phyloP scores from a whole-genome alignment of 2,329 filamentous ascomycete species.

The Penicillium sp. region DNA sequence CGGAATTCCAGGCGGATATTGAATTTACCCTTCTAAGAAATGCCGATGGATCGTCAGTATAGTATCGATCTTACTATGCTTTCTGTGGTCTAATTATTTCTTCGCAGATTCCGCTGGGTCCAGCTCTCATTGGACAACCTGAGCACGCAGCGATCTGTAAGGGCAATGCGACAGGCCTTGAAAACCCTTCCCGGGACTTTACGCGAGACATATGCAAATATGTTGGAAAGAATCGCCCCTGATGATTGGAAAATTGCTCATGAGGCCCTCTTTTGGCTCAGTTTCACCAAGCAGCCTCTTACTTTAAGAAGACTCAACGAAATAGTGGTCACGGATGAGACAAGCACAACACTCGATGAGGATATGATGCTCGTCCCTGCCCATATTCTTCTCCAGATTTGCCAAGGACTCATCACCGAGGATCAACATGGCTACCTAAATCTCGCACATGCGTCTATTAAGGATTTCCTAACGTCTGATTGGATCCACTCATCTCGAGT shows the following conservation, averaged over 20 bases:
- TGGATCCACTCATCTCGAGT: constrained; percentile 21
- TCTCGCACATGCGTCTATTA: constrained; percentile 21
- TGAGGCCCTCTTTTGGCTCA: constrained; percentile 22
- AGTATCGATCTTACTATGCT: background rate
- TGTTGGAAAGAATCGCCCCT: constrained; percentile 13
- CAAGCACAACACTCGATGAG: constrained; percentile 12
- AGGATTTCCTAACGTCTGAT: constrained; percentile 21
- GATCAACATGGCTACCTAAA: constrained; percentile 13
- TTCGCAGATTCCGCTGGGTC: constrained; percentile 23
- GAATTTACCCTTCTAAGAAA: constrained; percentile 6
- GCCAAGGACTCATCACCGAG: constrained; percentile 21
- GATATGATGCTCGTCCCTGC: constrained; percentile 24
- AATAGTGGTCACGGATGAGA: constrained; percentile 15
- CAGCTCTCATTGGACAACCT: constrained; percentile 24
- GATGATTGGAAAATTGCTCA: constrained; percentile 15
- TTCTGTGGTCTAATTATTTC: background rate
- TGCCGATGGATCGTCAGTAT: constrained; percentile 23
- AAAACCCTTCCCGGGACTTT: constrained; percentile 17
- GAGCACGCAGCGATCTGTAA: constrained; percentile 17
- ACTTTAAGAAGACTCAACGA: constrained; percentile 17
- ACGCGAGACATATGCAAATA: constrained; percentile 21
- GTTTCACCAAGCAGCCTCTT: constrained; percentile 16
- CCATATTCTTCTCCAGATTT: constrained; percentile 19
- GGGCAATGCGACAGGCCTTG: constrained; percentile 19
- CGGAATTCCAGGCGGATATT: constrained; percentile 18